A percentile compares a stretch with the other conserved stretches of the same genome.
Conservation (phyloP, 306 rosid species). For the Lupinus albus region DNA sequence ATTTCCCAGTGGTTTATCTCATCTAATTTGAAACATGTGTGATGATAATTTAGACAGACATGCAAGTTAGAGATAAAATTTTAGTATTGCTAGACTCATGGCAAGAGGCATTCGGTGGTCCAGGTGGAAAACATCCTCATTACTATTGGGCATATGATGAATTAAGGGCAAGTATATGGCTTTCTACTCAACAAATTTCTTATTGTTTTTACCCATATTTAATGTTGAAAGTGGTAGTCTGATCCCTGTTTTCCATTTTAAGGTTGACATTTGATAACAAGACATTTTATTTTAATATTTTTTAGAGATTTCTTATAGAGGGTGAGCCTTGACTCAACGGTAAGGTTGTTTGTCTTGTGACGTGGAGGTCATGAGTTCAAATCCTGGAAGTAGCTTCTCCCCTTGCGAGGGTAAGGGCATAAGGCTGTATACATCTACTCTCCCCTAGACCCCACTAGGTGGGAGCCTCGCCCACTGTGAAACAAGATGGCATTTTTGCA, state of each 20-base stretch:
- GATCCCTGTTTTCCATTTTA: constrained; percentile 6
- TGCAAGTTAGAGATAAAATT: constrained; percentile 93
- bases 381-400: too few relatives aligned
- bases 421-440: too few relatives aligned
- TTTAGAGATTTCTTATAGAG: background rate
- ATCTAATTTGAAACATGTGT: constrained; percentile 26
- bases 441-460: too few relatives aligned
- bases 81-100: constrained; percentile 80
- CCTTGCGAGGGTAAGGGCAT: too few relatives aligned
- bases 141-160: constrained; percentile 91
- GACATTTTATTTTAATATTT: background rate
- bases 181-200: constrained; percentile 30
- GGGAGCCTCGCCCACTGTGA: too few relatives aligned
- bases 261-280: constrained; percentile 5
- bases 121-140: constrained; percentile 88
- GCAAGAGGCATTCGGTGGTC: constrained; percentile 97
- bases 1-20: constrained; percentile 7
- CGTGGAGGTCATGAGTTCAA: too few relatives aligned
- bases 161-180: constrained; percentile 58
- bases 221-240: constrained; percentile 19
- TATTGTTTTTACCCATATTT: constrained; percentile 25
- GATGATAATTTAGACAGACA: constrained; percentile 70
- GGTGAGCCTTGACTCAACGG: too few relatives aligned
- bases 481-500: too few relatives aligned
- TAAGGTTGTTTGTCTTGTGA: too few relatives aligned